Evolutionary conservation across 495 filamentous ascomycete genomes (phyloP).

Genomic region (Astrocystis sublimbata): DNA sequence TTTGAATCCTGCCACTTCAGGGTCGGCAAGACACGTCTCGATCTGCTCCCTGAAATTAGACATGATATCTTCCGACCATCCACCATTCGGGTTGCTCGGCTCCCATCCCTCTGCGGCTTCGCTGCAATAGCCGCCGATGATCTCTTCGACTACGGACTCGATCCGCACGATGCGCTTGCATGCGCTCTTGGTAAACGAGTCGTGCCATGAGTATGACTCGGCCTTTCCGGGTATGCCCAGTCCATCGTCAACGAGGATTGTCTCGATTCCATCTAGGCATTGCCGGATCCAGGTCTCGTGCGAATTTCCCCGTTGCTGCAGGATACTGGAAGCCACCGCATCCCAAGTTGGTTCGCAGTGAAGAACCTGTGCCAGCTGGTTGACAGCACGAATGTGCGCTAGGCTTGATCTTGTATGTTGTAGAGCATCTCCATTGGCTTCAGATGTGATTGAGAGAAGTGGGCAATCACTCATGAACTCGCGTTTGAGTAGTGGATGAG

Average conservation of each 20-base stretch:
- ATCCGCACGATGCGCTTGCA: conserved; percentile 83
- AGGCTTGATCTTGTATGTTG: conserved; percentile 56
- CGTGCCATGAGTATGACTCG: conserved; percentile 68
- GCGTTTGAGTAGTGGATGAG: conserved; percentile 61
- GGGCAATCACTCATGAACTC: conserved; percentile 50
- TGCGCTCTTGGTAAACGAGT: conserved; percentile 58
- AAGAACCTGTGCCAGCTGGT: conserved; percentile 66
- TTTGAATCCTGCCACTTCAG: conserved; percentile 80
- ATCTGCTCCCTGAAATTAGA: conserved; percentile 41
- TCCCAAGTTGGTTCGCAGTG: conserved; percentile 61
- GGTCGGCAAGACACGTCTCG: conserved; percentile 55
- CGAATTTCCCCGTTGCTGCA: conserved; percentile 54
- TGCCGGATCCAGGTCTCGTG: conserved; percentile 59
- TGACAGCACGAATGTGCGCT: conserved; percentile 68
- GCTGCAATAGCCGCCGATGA: conserved; percentile 46
- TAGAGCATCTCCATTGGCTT: conserved; percentile 71
- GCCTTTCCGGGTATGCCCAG: conserved; percentile 58
- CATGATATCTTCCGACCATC: background rate
- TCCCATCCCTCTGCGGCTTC: conserved; percentile 17
- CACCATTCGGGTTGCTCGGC: background rate
- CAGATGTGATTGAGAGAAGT: conserved; percentile 68
- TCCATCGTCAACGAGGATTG: conserved; percentile 78
- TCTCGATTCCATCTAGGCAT: conserved; percentile 75
- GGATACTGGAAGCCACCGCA: conserved; percentile 61
- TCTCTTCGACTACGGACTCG: conserved; percentile 69